phyloP scores from a whole-genome alignment of 345 rosid genomes.

The Syzygium oleosum region DNA sequence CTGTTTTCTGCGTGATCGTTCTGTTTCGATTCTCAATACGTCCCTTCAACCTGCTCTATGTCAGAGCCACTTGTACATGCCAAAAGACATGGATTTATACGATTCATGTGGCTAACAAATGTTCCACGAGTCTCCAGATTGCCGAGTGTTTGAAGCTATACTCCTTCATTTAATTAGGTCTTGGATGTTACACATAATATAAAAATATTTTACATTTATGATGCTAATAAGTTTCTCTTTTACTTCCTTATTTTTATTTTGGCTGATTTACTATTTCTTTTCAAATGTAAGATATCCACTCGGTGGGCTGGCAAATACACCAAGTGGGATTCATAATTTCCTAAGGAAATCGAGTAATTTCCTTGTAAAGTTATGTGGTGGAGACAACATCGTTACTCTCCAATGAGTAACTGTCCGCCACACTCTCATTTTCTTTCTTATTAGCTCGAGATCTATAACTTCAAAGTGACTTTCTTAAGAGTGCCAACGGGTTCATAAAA shows the following conservation, averaged over 20 bases:
- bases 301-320: not conserved
- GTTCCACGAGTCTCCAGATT: not conserved
- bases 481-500: not conserved
- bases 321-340: not conserved
- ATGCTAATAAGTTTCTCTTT: not conserved
- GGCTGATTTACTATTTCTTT: not conserved
- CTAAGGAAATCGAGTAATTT: not conserved
- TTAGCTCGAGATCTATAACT: not conserved
- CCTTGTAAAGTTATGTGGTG: not conserved
- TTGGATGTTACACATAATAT: not conserved
- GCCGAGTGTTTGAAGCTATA: not conserved
- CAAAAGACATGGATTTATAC: not conserved
- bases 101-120: not conserved
- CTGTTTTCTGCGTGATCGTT: no score
- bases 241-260: not conserved
- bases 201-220: not conserved
- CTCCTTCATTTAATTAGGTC: not conserved
- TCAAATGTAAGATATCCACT: not conserved
- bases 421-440: not conserved
- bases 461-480: not conserved
- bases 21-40: no score
- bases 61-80: not conserved
- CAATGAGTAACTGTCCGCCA: not conserved
- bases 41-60: rapidly evolving
- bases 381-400: not conserved